Evolutionary conservation across 208 protist genomes (phyloP), one percentile per base, ranked within the genome.

Genomic region (Entamoeba invadens): DNA sequence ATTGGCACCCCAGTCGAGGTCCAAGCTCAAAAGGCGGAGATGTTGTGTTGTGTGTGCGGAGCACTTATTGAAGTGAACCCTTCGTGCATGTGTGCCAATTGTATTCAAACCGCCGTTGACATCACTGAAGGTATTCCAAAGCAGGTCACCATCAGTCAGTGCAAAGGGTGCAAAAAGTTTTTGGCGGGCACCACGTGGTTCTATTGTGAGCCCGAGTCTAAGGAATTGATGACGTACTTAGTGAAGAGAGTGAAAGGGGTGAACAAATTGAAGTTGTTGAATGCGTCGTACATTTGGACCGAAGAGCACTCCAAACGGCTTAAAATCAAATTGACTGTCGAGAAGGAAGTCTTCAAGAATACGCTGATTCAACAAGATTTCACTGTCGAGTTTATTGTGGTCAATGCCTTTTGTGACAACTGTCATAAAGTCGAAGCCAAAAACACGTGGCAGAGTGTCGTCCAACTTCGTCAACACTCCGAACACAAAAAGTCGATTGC

Each of bases 271-370:
- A 98, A 98, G 94, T 96, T 99, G 18, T 94, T 99, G 0, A 98
- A 99, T 96, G 98, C 99, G 4, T 97, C 96, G 46, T 99, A 99
- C 95, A 95, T 99, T 31, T 99, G 98, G 98, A 99, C 99, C 3
- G 98, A 99, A 96, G 98, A 98, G 38, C 99, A 99, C 96, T 99
- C 98, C 92, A 98, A 97, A 95, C 96, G 98, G 35, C 94, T 99
- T 45, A 99, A 99, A 95, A 96, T 99, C 44, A 98, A 99, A 95
- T 95, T 99, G 44, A 99, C 98, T 21, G 96, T 99, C n/a, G 98
- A 99, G 95, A 99, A 99, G 95, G 98, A 98, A 93, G 96, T 98
- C 35, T 97, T 98, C 94, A 97, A 95, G 91, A 97, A 97, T 94
- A 98, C 98, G 45, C 96, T 99, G 38, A 96, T 99, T 92, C 98